A percentile compares a stretch with the other conserved stretches of the same genome.
Conservation (phyloP, 164 flowering plant genomes). For the Houttuynia cordata region DNA sequence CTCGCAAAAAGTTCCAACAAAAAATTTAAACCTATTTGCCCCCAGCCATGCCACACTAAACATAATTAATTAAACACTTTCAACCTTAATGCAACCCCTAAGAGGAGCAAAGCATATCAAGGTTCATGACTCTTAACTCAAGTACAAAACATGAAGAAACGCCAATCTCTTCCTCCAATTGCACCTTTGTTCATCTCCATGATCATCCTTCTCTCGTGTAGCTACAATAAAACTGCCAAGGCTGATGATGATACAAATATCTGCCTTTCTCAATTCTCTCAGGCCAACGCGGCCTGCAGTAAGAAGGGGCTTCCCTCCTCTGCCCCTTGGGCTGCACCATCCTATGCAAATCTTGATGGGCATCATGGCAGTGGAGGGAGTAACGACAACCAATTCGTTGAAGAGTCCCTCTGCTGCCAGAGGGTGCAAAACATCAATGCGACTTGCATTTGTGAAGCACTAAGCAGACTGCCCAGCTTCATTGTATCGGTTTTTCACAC, state of each 20-base stretch:
- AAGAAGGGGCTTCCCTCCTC: background rate
- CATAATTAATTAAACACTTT: no score
- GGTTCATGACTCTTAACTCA: no score
- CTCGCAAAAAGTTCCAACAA: no score
- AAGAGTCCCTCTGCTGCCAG: background rate
- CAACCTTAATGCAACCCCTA: no score
- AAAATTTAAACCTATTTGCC: no score
- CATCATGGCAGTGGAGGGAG: background rate
- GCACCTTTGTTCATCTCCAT: background rate
- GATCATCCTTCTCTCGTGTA: background rate
- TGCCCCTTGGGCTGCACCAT: no score
- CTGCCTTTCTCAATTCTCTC: background rate
- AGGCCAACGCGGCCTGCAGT: slow-evolving; percentile 1
- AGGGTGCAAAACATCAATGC: background rate
- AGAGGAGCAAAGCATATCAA: no score
- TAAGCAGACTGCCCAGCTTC: background rate
- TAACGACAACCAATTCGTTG: background rate
- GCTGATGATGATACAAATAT: background rate
- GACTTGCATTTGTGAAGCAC: background rate
- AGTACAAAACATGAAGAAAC: background rate
- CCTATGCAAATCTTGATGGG: background rate
- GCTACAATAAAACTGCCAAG: background rate
- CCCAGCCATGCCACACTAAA: no score
- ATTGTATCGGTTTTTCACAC: background rate
- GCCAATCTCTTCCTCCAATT: background rate